Evolutionary conservation across 148 eudicot species (phyloP).

Genomic region (Cornus kousa): DNA sequence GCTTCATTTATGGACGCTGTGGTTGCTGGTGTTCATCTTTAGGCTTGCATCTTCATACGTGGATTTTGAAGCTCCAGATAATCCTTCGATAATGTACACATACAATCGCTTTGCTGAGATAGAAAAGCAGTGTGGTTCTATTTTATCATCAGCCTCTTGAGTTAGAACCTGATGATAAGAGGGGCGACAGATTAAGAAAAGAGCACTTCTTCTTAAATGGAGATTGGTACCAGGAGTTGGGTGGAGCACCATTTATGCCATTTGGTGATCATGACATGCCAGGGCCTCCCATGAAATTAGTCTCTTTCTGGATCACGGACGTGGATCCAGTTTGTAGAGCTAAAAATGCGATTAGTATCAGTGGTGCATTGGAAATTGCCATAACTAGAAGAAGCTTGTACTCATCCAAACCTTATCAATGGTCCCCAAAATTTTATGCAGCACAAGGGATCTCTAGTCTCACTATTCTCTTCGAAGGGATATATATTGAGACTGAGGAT

Average conservation of each 20-base stretch:
- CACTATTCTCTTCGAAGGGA: not conserved
- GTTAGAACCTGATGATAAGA: not conserved
- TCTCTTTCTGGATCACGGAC: conserved; percentile 16
- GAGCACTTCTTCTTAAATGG: conserved; percentile 20
- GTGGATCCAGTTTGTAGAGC: conserved; percentile 1
- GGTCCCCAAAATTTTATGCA: conserved; percentile 9
- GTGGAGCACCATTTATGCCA: conserved; percentile 12
- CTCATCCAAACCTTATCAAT: conserved; percentile 2
- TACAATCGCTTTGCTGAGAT: conserved; percentile 4
- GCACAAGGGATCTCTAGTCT: conserved; percentile 6
- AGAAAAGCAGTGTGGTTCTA: conserved; percentile 4
- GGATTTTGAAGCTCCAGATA: not conserved
- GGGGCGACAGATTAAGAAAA: conserved; percentile 4
- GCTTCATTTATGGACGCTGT: not conserved
- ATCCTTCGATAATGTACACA: not conserved
- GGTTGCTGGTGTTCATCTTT: not conserved
- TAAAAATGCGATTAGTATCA: conserved; percentile 1
- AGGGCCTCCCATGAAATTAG: not conserved
- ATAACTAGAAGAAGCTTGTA: conserved; percentile 1
- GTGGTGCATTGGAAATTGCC: conserved; percentile 17
- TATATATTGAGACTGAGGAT: too few relatives aligned
- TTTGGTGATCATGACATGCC: not conserved
- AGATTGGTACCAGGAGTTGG: conserved; percentile 22
- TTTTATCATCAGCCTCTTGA: conserved; percentile 12
- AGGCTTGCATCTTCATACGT: not conserved